phyloP scores from a whole-genome alignment of 2,329 filamentous ascomycete genomes.

The Claviceps digitariae region DNA sequence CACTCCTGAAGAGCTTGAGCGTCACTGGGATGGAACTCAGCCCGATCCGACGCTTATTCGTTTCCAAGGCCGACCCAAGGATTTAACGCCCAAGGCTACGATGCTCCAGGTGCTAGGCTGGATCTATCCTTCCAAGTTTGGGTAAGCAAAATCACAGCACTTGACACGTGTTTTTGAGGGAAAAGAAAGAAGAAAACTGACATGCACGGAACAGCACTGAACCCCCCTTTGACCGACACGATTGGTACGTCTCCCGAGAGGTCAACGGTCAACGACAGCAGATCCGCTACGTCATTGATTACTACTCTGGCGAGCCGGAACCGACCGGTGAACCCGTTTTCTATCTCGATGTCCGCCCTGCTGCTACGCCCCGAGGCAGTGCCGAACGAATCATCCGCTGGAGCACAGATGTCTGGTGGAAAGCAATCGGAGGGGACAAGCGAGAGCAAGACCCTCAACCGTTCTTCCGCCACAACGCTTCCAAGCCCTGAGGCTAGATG shows the following conservation, averaged over 20 bases:
- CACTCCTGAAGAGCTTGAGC: slow-evolving; percentile 26
- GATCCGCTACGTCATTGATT: slow-evolving; percentile 92
- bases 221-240: slow-evolving; percentile 89
- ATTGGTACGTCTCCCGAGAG: slow-evolving; percentile 82
- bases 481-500: slow-evolving; percentile 9
- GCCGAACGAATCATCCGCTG: slow-evolving; percentile 75
- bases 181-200: neutral
- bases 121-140: slow-evolving; percentile 68
- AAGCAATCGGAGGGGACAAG: slow-evolving; percentile 60
- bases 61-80: slow-evolving; percentile 80
- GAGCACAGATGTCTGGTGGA: slow-evolving; percentile 92
- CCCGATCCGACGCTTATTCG: slow-evolving; percentile 60
- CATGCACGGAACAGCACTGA: slow-evolving; percentile 42
- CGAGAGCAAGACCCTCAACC: slow-evolving; percentile 30
- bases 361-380: slow-evolving; percentile 66
- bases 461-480: slow-evolving; percentile 17
- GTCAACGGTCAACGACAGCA: slow-evolving; percentile 56
- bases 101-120: slow-evolving; percentile 69
- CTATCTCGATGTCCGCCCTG: slow-evolving; percentile 86
- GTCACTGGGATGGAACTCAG: slow-evolving; percentile 39
- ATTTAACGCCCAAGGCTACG: slow-evolving; percentile 81
- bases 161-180: neutral
- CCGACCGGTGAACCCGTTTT: slow-evolving; percentile 86
- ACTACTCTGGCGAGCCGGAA: slow-evolving; percentile 75
- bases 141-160: slow-evolving; percentile 34